Conservation (phyloP, 2,329 filamentous ascomycete genomes). For the Colletotrichum cereale region DNA sequence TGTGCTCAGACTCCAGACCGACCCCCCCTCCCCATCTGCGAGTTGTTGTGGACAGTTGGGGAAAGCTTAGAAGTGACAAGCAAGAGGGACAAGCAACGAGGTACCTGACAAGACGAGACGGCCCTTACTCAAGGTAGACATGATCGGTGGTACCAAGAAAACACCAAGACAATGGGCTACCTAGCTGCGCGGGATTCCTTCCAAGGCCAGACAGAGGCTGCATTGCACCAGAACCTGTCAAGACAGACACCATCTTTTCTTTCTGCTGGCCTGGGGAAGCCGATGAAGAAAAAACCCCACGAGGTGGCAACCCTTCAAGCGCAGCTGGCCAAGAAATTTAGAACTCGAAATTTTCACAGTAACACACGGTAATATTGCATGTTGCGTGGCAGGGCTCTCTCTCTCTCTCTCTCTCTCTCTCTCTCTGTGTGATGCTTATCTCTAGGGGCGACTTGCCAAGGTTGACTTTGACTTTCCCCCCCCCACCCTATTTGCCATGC, state of each 20-base stretch:
- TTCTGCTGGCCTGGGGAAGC: not conserved
- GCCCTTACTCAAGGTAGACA: slow-evolving; percentile 12
- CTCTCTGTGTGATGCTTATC: slow-evolving; percentile 26
- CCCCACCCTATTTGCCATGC: too few relatives aligned
- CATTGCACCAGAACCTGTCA: too few relatives aligned
- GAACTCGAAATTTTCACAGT: not conserved
- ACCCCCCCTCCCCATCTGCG: too few relatives aligned
- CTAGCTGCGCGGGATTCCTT: slow-evolving; percentile 22
- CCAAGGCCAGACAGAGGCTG: too few relatives aligned
- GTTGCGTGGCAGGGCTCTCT: not conserved
- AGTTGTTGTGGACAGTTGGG: slow-evolving; percentile 20
- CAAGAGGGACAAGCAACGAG: slow-evolving; percentile 15
- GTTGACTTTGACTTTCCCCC: not conserved
- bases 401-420: too few relatives aligned
- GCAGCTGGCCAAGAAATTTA: not conserved
- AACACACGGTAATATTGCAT: not conserved
- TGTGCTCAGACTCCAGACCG: slow-evolving; percentile 8
- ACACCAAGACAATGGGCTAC: slow-evolving; percentile 39
- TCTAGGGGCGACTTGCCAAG: slow-evolving; percentile 14
- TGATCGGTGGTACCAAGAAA: slow-evolving; percentile 38
- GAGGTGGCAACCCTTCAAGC: not conserved
- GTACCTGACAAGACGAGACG: slow-evolving; percentile 19
- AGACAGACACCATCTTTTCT: too few relatives aligned
- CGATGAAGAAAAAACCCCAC: not conserved
- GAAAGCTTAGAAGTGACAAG: slow-evolving; percentile 39